phyloP scores from a whole-genome alignment of 2,329 filamentous ascomycete genomes.

The Karstenula rhodostoma region DNA sequence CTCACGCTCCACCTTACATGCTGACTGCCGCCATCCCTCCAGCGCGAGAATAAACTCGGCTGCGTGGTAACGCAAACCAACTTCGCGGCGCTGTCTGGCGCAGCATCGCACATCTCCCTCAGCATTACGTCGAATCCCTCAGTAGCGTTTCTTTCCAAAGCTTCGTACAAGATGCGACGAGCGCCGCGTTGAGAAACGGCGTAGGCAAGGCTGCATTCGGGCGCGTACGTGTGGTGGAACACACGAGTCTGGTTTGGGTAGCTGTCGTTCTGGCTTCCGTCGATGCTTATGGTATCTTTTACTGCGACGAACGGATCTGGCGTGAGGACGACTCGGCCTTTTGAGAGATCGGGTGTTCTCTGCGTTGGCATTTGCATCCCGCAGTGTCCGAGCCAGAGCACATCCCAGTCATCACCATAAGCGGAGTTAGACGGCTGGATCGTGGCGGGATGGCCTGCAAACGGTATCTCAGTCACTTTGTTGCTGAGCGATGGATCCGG shows the following conservation, averaged over 20 bases:
- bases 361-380: constrained; percentile 19
- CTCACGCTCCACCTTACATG: constrained; percentile 18
- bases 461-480: neutral
- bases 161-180: constrained; percentile 20
- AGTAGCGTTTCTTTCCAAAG: constrained; percentile 10
- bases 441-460: constrained; percentile 15
- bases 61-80: constrained; percentile 15
- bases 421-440: constrained; percentile 23
- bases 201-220: constrained; percentile 20
- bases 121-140: constrained; percentile 47
- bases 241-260: constrained; percentile 21
- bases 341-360: constrained; percentile 10
- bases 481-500: constrained; percentile 9
- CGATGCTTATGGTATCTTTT: neutral
- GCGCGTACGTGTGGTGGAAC: constrained; percentile 17
- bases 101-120: constrained; percentile 40
- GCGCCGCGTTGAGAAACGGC: constrained; percentile 23
- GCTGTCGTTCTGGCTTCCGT: constrained; percentile 17
- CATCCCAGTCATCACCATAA: constrained; percentile 48
- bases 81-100: neutral
- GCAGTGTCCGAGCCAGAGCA: constrained; percentile 50
- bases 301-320: constrained; percentile 19
- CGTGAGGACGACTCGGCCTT: constrained; percentile 8
- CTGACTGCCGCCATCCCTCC: constrained; percentile 5
- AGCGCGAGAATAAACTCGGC: constrained; percentile 15